Evolutionary conservation across 345 rosid species (phyloP).

Genomic region (Geranium rotundifolium): DNA sequence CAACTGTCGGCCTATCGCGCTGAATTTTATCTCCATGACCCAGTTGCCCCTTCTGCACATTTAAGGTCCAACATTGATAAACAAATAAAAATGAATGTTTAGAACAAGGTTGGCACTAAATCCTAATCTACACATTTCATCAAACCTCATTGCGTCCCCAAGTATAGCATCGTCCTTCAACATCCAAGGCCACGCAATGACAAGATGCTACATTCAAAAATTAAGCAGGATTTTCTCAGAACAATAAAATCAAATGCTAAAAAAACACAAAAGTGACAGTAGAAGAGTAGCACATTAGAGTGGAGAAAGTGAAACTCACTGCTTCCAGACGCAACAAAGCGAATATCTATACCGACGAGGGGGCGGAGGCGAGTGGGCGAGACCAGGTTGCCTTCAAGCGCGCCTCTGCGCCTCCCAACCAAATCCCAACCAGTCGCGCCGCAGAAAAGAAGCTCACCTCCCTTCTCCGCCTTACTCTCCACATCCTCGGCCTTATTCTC

Average conservation of each 20-base stretch:
- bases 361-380: slow-evolving; percentile 93
- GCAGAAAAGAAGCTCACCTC: slow-evolving; percentile 90
- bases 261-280: not conserved
- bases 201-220: slow-evolving; percentile 53
- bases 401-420: slow-evolving; percentile 55
- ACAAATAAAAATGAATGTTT: slow-evolving; percentile 1
- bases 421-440: slow-evolving; percentile 77
- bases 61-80: slow-evolving; percentile 11
- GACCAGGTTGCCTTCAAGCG: slow-evolving; percentile 59
- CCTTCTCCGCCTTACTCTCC: slow-evolving; percentile 41
- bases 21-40: slow-evolving; percentile 90
- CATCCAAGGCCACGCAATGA: slow-evolving; percentile 96
- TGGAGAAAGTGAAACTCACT: slow-evolving; percentile 26
- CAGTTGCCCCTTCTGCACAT: slow-evolving; percentile 78
- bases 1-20: slow-evolving; percentile 88
- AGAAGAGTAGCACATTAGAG: not conserved
- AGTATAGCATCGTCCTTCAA: slow-evolving; percentile 89
- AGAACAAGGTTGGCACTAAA: not conserved
- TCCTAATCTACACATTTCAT: not conserved
- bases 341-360: slow-evolving; percentile 61
- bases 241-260: slow-evolving; percentile 1
- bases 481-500: slow-evolving; percentile 32
- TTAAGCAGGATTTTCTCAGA: not conserved
- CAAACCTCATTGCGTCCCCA: slow-evolving; percentile 97
- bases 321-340: slow-evolving; percentile 79